Base-by-base conservation (phyloP, 2,329 filamentous ascomycete genomes). In the Raffaelea albimanens region DNA sequence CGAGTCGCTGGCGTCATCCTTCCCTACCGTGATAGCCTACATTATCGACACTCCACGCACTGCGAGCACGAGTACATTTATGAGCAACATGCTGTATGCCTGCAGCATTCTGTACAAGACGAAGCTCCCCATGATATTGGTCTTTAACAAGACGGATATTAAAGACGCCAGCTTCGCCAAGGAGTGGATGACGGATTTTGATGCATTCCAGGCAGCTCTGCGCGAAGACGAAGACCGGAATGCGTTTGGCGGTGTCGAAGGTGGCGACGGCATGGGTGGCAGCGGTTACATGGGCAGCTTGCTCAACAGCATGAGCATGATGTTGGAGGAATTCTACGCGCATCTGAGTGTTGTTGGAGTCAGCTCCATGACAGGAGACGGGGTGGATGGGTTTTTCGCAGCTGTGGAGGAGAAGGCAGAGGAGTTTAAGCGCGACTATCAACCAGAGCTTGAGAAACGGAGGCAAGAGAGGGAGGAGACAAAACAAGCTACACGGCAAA, bases 101-200 rank as follows among this genome's bases (percentile, higher is more conserved):
- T 97, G 93, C 73, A 95, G 87, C 51, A 98, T 98, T 54, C 78
- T 98, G 16, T 98, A 98, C 78, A 97, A 97, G 72, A 97, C 91
- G 2, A 95, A 95, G 63, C 74, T 98, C 0, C 93, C 93, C 21
- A 98, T 98, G 93, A 94, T 98, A 46, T 71, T 98, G 8, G 93
- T 98, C 11, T 97, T 98, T 75, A 98, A 98, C 73, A 98, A 98
- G 71, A 96, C 90, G 0, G 93, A 98, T 59, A 88, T 95, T 39
- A 88, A 95, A 63, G 85, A 94, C 59, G 87, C 89, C 0, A 77
- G 79, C 22, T 95, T 95, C 59, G 93, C 90, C 1, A 93, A 91
- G 68, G 89, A 97, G 62, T 98, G 94, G 93, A 98, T 98, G 93
- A 95, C 90, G 5, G 91, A 98, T 65, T 98, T 96, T 59, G 93